Conservation (phyloP, 2,329 filamentous ascomycete species). For the Stagonosporopsis rhizophila region DNA sequence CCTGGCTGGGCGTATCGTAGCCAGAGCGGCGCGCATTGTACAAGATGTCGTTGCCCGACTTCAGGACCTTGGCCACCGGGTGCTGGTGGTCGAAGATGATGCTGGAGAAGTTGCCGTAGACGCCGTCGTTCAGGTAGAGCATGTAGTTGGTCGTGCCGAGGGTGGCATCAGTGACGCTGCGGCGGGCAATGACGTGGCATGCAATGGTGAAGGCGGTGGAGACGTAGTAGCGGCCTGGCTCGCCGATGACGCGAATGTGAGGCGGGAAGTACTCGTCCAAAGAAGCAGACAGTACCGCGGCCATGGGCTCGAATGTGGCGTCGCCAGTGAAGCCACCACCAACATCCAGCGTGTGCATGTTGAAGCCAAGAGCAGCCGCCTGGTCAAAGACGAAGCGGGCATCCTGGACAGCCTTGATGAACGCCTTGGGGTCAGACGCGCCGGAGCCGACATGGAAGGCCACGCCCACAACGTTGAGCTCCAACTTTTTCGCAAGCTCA, state of each 20-base stretch:
- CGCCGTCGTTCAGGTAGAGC: slow-evolving; percentile 96
- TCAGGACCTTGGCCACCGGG: slow-evolving; percentile 82
- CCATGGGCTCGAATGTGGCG: slow-evolving; percentile 91
- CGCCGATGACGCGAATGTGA: slow-evolving; percentile 85
- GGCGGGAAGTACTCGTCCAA: slow-evolving; percentile 89
- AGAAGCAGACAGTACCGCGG: slow-evolving; percentile 76
- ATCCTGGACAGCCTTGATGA: slow-evolving; percentile 88
- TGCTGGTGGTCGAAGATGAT: slow-evolving; percentile 99
- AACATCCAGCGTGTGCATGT: slow-evolving; percentile 87
- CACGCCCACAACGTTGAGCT: slow-evolving; percentile 90
- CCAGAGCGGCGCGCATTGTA: slow-evolving; percentile 55
- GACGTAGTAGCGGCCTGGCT: slow-evolving; percentile 96
- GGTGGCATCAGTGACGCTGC: slow-evolving; percentile 77
- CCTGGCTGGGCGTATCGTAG: slow-evolving; percentile 58
- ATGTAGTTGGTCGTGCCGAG: slow-evolving; percentile 80
- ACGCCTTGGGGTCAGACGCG: slow-evolving; percentile 90
- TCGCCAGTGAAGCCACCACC: slow-evolving; percentile 92
- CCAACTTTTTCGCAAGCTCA: slow-evolving; percentile 78
- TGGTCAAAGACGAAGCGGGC: slow-evolving; percentile 89
- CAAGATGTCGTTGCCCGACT: slow-evolving; percentile 63
- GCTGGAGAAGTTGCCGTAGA: slow-evolving; percentile 98
- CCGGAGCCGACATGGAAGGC: slow-evolving; percentile 98
- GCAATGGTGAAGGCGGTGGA: slow-evolving; percentile 92
- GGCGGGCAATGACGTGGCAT: slow-evolving; percentile 93
- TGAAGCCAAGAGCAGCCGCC: slow-evolving; percentile 76